Conservation (phyloP, 106 monocot species). For the Dendrobium officinale region DNA sequence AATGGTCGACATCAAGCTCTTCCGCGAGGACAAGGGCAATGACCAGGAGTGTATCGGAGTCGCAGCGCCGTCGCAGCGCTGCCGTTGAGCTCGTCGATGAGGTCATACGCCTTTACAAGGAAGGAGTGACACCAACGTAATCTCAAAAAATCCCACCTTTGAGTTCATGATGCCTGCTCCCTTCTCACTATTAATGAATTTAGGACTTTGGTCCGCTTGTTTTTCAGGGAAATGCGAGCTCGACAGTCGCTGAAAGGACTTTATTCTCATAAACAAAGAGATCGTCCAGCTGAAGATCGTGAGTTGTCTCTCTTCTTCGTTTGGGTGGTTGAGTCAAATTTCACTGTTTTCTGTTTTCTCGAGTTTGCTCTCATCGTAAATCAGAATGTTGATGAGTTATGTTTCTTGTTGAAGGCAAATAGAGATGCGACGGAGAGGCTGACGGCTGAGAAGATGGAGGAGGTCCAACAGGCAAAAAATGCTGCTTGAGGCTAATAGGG, state of each 20-base stretch:
- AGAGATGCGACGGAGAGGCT: constrained; percentile 56
- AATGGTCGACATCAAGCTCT: constrained; percentile 85
- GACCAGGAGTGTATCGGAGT: constrained; percentile 62
- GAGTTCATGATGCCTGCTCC: neutral
- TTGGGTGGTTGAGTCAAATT: too few relatives aligned
- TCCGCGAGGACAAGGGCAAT: constrained; percentile 64
- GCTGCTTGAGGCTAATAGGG: too few relatives aligned
- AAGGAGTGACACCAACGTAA: constrained; percentile 71
- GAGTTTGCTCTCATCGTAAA: neutral
- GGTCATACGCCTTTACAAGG: constrained; percentile 73
- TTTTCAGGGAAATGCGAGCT: constrained; percentile 73
- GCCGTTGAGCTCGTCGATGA: constrained; percentile 89
- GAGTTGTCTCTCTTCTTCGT: neutral
- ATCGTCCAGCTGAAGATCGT: constrained; percentile 69
- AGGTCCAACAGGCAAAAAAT: too few relatives aligned
- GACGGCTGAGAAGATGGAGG: constrained; percentile 40
- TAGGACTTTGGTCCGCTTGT: neutral
- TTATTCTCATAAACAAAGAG: constrained; percentile 82
- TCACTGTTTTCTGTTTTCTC: neutral
- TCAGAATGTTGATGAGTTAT: neutral
- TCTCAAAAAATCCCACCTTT: neutral
- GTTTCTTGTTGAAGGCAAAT: constrained; percentile 35
- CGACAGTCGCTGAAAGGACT: constrained; percentile 63
- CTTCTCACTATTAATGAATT: neutral
- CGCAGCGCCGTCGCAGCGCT: constrained; percentile 52